phyloP scores from a whole-genome alignment of 352 stramenopile species.

The Globisporangium mamillatum region DNA sequence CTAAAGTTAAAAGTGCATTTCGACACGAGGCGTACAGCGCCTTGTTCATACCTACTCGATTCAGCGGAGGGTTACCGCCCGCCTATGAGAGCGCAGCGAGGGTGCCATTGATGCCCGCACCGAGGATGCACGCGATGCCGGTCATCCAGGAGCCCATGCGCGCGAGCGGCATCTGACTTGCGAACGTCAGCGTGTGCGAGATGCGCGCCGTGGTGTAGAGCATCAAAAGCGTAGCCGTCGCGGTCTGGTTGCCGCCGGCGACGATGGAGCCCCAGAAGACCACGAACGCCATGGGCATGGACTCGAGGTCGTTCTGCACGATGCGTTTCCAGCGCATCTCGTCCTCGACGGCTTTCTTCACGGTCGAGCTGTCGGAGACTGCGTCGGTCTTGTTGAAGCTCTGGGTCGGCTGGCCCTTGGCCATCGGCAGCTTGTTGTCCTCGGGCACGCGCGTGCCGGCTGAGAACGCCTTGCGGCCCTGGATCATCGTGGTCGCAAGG shows the following conservation, averaged over 20 bases:
- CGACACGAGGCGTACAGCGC: no score
- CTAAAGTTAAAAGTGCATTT: no score
- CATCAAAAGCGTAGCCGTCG: constrained; percentile 15
- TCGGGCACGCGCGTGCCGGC: no score
- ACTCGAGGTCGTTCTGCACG: no score
- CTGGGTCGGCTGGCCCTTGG: not conserved
- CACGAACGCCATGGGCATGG: constrained; percentile 32
- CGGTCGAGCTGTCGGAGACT: not conserved
- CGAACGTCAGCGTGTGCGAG: constrained; percentile 32
- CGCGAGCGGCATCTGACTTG: constrained; percentile 29
- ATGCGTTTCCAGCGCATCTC: constrained; percentile 14
- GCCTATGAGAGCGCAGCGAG: constrained; percentile 7
- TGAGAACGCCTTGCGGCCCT: no score
- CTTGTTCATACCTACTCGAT: no score
- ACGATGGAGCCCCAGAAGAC: constrained; percentile 23
- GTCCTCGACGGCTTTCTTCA: not conserved
- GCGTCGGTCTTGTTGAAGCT: not conserved
- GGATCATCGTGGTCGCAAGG: no score
- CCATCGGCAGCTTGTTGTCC: not conserved
- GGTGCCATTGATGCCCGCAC: constrained; percentile 15
- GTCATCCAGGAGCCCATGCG: constrained; percentile 24
- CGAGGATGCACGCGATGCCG: constrained; percentile 19
- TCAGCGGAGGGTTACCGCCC: not conserved
- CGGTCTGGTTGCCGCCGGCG: constrained; percentile 22
- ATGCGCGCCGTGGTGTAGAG: constrained; percentile 30